Percentiles rank a stretch among this genome's conserved stretches.
These are phyloP conservation scores for Rhynchosporium graminicola DNA, from an alignment of 2,329 filamentous ascomycete genomes.

Conservation along the genomic window DNA sequence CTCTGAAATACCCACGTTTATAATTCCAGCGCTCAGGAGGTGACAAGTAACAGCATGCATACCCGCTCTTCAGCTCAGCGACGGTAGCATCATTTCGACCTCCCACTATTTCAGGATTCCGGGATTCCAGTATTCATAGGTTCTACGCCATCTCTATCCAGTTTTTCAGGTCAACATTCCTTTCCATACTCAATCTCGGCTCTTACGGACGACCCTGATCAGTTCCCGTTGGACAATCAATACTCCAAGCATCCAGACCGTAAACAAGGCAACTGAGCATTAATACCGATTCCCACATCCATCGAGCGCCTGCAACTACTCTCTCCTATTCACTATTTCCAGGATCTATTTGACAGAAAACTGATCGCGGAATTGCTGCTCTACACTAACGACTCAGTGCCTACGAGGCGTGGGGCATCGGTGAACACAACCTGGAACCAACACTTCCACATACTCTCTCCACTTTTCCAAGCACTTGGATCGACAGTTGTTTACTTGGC, in stretches of 20 bases:
- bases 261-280: constrained; percentile 2
- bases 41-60: neutral
- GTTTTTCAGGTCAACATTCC: neutral
- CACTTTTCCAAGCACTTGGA: constrained; percentile 10
- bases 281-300: neutral
- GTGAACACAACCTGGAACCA: constrained; percentile 5
- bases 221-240: neutral
- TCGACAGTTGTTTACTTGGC: constrained; percentile 6
- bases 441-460: neutral
- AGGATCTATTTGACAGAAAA: neutral
- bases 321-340: neutral
- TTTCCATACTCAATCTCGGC: neutral
- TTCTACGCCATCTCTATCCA: constrained; percentile 12
- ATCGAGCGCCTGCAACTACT: neutral
- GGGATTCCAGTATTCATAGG: constrained; percentile 4
- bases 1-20: neutral
- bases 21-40: constrained; percentile 2
- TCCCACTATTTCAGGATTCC: neutral
- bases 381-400: neutral
- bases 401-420: neutral
- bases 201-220: neutral
- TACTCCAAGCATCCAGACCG: neutral
- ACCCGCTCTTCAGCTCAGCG: constrained; percentile 12
- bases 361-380: constrained; percentile 1
- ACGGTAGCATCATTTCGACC: neutral